phyloP scores from a whole-genome alignment of 192 early-diverging fungal genomes.

The Rhizoclosmatium globosum region DNA sequence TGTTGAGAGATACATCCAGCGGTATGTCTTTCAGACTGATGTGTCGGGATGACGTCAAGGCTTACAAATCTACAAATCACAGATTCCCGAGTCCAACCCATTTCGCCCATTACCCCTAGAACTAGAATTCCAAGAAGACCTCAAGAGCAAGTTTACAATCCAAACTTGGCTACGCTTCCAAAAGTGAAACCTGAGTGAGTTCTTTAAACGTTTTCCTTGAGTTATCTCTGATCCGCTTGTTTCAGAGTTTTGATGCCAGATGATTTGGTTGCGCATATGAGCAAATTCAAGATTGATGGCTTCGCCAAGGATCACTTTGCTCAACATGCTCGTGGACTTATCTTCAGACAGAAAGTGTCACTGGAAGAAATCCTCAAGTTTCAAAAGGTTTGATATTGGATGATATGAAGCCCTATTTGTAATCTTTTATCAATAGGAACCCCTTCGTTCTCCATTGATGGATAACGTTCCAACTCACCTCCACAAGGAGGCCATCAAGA shows the following conservation, averaged over 20 bases:
- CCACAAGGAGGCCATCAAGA: conserved; percentile 84
- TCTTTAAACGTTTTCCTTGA: not conserved
- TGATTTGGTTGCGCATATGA: conserved; percentile 72
- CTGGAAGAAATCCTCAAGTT: conserved; percentile 88
- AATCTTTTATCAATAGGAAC: conserved; percentile 54
- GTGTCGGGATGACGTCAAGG: no score
- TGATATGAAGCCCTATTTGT: not conserved
- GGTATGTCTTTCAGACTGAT: not conserved
- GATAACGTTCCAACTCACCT: conserved; percentile 77
- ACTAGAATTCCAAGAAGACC: conserved; percentile 16
- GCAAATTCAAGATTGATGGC: conserved; percentile 82
- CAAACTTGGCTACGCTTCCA: conserved; percentile 34
- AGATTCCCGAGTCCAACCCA: not conserved
- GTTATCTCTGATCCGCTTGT: not conserved
- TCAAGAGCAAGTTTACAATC: conserved; percentile 18
- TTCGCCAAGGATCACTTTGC: conserved; percentile 94
- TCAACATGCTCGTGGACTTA: conserved; percentile 85
- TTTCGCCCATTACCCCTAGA: conserved; percentile 16
- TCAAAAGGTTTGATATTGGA: conserved; percentile 62
- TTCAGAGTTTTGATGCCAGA: conserved; percentile 39
- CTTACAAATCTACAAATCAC: no score
- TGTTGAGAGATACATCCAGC: conserved; percentile 19
- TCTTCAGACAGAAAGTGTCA: conserved; percentile 85
- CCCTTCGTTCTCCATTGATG: conserved; percentile 82
- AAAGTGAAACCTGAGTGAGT: conserved; percentile 44